A percentile compares a stretch with the other conserved stretches of the same genome.
These are phyloP conservation scores for Volvariella volvacea DNA, from an alignment of 1,284 basidiomycete species.

Conservation along the genomic window DNA sequence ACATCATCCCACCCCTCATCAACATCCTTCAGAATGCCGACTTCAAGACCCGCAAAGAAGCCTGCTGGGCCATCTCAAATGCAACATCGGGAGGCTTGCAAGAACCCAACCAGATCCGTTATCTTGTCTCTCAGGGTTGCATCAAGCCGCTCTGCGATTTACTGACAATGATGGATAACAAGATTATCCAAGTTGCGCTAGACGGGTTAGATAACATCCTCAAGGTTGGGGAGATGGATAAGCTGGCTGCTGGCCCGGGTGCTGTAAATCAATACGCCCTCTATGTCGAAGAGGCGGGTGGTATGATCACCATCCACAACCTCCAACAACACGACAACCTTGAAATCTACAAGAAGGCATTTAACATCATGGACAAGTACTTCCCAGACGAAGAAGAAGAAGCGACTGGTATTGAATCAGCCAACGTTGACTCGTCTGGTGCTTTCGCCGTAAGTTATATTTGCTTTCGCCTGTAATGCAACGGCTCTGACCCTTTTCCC, in stretches of 20 bases:
- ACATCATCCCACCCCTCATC: conserved; percentile 96
- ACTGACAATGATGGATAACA: conserved; percentile 98
- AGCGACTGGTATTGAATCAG: conserved; percentile 72
- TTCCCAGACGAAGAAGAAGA: conserved; percentile 86
- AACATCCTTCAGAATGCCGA: conserved; percentile 97
- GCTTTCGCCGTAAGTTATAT: conserved; percentile 76
- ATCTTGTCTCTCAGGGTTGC: conserved; percentile 96
- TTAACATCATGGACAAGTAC: conserved; percentile 98
- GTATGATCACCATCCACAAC: conserved; percentile 98
- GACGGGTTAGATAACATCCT: conserved; percentile 99
- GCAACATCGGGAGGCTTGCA: conserved; percentile 97
- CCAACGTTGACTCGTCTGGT: conserved; percentile 83
- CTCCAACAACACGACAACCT: conserved; percentile 99
- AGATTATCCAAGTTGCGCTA: conserved; percentile 97
- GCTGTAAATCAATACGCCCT: conserved; percentile 91
- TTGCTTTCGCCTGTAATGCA: conserved; percentile 6
- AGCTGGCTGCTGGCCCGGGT: conserved; percentile 76
- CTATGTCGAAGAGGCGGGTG: conserved; percentile 96
- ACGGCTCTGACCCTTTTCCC: conserved; percentile 22
- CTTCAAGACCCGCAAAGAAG: conserved; percentile 99
- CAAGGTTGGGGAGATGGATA: conserved; percentile 97
- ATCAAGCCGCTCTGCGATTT: conserved; percentile 98
- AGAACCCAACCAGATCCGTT: conserved; percentile 96
- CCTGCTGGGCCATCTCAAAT: conserved; percentile 99
- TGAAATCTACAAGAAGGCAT: conserved; percentile 99